Evolutionary conservation across 768 basidiomycete species (phyloP), one percentile per base, ranked within the genome.

Genomic region (Boletus rubroflammeus): DNA sequence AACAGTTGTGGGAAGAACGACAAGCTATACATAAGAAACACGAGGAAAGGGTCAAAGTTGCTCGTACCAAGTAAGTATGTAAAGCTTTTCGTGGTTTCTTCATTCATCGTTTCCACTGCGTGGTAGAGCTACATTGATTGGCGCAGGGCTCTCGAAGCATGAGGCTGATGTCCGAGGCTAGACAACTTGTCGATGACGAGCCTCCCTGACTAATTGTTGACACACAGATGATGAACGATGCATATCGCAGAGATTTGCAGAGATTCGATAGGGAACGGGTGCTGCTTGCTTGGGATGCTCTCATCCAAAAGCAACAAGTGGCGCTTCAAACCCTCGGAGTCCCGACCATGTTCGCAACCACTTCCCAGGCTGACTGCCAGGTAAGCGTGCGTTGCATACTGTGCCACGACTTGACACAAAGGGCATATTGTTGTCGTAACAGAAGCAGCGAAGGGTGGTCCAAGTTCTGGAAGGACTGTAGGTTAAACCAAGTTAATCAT

Each of bases 401-500:
- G 17, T 45, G 21, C 28, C 42, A 43, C 53, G 34, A 40, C 36
- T 48, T 32, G 47, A 53, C 47, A 31, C 52, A 21, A 23, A n/a
- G 23, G n/a, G 28, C 32, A 41, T 50, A 23, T 50, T 43, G 47
- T 40, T 52, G 9, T 21, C 40, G 48, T 53, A 46, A 55, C 65
- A 90, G 88, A 80, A 78, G 51, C 90, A 93, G 66, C 83, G 82
- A 57, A 76, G 78, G 56, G 75, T 93, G n/a, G 73, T 86, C 43
- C 81, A 84, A 51, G 84, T 92, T 41, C 66, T 90, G 45, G 83
- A 81, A 66, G 84, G 50, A 66, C 84, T 57, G 56, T 77, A 55
- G 75, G 57, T 28, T 49, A 32, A 58, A 9, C 28, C 36, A 36
- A 29, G 53, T 25, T 44, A 32, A 47, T 41, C 43, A n/a, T 49